These are phyloP conservation scores for Crithidia brevicula DNA, from an alignment of 208 protist genomes.

Conservation along the genomic window DNA sequence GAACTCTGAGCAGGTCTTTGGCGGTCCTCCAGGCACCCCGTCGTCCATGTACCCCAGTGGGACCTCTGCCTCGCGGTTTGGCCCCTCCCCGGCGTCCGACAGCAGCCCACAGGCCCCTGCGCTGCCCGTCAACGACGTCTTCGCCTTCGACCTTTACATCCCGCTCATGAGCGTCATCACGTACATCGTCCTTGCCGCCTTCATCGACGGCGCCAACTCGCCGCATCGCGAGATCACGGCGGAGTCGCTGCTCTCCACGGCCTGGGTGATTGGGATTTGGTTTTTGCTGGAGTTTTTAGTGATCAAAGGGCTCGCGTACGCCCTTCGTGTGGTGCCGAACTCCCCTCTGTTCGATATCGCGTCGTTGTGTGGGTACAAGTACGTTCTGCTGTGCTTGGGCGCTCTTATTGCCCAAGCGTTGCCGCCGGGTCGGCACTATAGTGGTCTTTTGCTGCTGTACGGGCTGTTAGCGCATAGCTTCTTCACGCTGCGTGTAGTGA, in stretches of 20 bases:
- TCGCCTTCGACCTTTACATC: conserved; percentile 83
- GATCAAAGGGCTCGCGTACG: conserved; percentile 49
- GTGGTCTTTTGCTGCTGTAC: conserved; percentile 49
- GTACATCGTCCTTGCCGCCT: conserved; percentile 76
- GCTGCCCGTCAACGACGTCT: conserved; percentile 59
- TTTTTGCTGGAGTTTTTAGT: conserved; percentile 55
- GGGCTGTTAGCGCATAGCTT: conserved; percentile 46
- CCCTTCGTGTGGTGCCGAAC: conserved; percentile 44
- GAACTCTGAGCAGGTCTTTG: conserved; percentile 28
- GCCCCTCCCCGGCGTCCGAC: conserved; percentile 14
- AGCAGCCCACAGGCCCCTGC: conserved; percentile 1
- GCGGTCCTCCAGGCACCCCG: conserved; percentile 14
- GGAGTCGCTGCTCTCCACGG: conserved; percentile 60
- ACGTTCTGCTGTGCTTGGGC: conserved; percentile 64
- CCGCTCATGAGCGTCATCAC: conserved; percentile 84
- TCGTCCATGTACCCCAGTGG: conserved; percentile 9
- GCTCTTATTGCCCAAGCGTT: conserved; percentile 50
- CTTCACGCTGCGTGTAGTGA: conserved; percentile 45
- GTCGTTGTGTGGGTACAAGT: conserved; percentile 81
- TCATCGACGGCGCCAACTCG: conserved; percentile 52
- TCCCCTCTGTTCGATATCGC: conserved; percentile 49
- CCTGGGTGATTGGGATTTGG: conserved; percentile 58
- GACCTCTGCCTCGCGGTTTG: neutral
- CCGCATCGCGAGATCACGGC: conserved; percentile 44
- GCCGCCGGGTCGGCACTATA: conserved; percentile 21